Base-by-base conservation (phyloP, 352 stramenopile species). In the Elongisporangium anandrum region DNA sequence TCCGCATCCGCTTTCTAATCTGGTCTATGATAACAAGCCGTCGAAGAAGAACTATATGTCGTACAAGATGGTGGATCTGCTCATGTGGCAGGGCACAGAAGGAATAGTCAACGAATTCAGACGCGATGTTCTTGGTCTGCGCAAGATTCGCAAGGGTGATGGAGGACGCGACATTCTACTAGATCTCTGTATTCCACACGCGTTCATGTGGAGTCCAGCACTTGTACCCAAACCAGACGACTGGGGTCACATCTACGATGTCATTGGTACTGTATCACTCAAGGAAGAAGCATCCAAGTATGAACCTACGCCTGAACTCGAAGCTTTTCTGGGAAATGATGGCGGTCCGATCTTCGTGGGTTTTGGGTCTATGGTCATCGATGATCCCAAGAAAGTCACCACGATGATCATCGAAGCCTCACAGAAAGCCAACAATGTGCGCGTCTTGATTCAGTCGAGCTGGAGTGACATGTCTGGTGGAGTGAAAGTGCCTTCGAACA, bases 281-380 rank as follows among this genome's bases (percentile, higher is more conserved):
- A 69, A 80, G 56, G 72, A 67, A 13, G 64, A 61, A 22, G 67
- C 61, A 9, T 79, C 68, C 4, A 67, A 65, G 5, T 91, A 88
- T 54, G 74, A 63, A n/a, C 71, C 85, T 17, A 63, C 79, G 17
- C 66, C 69, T 2, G 75, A 90, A 10, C 73, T 94, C 0, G 67
- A 73, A 17, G 75, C 68, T 0, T 97, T 96, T 58, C 65, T 95
- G n/a, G 79, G 60, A 9, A 47, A 68, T 7, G 70, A 87, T 49
- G 68, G 54, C 2, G 79, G 80, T 1, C 92, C 94, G 7, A 91
- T 98, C 63, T 98, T 97, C 54, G 84, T 98, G 47, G 95, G 95
- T 0, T 98, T 98, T 66, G 95, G 95, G 7, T 94, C 75, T 8
- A 98, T 98, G 92, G 75, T 98, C 0, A 78, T 98, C 34, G 66